phyloP scores from a whole-genome alignment of 768 basidiomycete species.

The Lactarius hatsudake region DNA sequence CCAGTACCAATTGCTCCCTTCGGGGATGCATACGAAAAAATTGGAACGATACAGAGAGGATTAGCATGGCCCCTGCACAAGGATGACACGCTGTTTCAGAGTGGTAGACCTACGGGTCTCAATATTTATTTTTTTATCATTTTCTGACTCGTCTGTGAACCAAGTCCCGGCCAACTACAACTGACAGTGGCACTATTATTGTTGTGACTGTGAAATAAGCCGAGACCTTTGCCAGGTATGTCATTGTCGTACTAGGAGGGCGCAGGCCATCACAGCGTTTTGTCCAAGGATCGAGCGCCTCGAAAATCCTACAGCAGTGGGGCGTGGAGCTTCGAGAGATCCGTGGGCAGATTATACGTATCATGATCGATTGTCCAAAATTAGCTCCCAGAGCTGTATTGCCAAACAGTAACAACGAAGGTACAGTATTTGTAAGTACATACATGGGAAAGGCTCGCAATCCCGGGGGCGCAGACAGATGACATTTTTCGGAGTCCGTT shows the following conservation, averaged over 20 bases:
- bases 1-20: slow-evolving; percentile 46
- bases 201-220: too few species aligned
- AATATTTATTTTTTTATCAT: slow-evolving; percentile 37
- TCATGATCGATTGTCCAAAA: neutral
- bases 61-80: slow-evolving; percentile 99
- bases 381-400: neutral
- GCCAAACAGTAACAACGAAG: neutral
- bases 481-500: neutral
- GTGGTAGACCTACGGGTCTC: slow-evolving; percentile 62
- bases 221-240: too few species aligned
- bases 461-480: neutral
- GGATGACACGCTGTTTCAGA: slow-evolving; percentile 99
- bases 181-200: too few species aligned
- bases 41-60: slow-evolving; percentile 99
- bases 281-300: neutral
- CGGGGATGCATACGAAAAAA: slow-evolving; percentile 97
- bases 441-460: neutral
- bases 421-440: neutral
- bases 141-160: neutral
- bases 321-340: neutral
- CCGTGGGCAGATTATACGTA: neutral
- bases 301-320: neutral
- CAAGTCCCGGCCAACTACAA: too few species aligned
- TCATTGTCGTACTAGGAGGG: too few species aligned
- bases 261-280: neutral